These are phyloP conservation scores for Urostyla sp. DNA, from an alignment of 73 alveolate genomes.

Conservation along the genomic window DNA sequence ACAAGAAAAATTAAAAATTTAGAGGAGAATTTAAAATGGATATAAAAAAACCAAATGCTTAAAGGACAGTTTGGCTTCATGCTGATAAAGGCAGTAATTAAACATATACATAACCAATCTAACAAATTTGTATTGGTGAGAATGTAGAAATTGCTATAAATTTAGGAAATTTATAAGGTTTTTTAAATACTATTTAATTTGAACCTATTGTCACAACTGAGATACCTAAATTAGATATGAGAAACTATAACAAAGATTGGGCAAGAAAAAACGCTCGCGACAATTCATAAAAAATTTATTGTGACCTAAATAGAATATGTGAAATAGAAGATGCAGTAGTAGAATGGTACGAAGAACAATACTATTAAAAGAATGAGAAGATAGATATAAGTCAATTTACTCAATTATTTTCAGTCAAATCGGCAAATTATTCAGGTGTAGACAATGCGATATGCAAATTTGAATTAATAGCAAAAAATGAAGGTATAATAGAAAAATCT, in stretches of 20 bases:
- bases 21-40: constrained; percentile 43
- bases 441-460: constrained; percentile 55
- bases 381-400: constrained; percentile 32
- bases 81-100: constrained; percentile 11
- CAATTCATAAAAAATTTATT: constrained; percentile 58
- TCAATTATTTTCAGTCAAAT: constrained; percentile 23
- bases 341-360: constrained; percentile 73
- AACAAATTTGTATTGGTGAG: constrained; percentile 53
- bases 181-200: constrained; percentile 50
- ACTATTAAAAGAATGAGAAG: constrained; percentile 10
- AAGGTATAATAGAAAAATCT: constrained; percentile 37
- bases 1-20: neutral
- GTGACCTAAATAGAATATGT: constrained; percentile 70
- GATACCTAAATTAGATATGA: constrained; percentile 51
- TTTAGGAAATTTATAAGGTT: constrained; percentile 55
- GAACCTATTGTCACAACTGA: constrained; percentile 28
- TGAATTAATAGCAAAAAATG: constrained; percentile 37
- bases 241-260: constrained; percentile 62
- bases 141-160: constrained; percentile 53
- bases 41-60: neutral
- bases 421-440: constrained; percentile 63
- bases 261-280: constrained; percentile 13
- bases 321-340: constrained; percentile 76
- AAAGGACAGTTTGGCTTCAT: constrained; percentile 39
- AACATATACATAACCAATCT: constrained; percentile 43